Conservation (phyloP, 352 stramenopile genomes). For the Globisporangium megalacanthum region DNA sequence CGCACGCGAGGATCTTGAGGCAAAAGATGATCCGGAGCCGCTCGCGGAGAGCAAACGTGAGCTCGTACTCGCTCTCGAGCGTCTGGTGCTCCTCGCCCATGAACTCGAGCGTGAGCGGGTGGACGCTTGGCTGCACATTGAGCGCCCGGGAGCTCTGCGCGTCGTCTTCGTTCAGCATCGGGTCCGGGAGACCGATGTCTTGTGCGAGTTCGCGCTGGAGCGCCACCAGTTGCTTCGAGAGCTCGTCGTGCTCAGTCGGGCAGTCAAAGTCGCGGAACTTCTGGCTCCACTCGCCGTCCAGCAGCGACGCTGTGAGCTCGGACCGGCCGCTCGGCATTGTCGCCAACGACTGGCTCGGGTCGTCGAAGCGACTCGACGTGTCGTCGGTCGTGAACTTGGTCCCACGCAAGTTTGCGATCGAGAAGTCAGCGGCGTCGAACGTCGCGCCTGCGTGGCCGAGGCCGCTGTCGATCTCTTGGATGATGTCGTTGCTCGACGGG, state of each 20-base stretch:
- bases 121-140: constrained; percentile 60
- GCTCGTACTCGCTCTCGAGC: constrained; percentile 69
- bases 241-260: constrained; percentile 67
- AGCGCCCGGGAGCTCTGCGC: constrained; percentile 52
- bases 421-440: constrained; percentile 14
- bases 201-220: constrained; percentile 66
- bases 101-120: constrained; percentile 77
- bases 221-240: constrained; percentile 68
- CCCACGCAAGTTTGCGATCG: constrained; percentile 11
- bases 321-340: constrained; percentile 20
- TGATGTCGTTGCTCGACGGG: constrained; percentile 78
- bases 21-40: constrained; percentile 57
- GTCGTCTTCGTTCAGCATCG: constrained; percentile 61
- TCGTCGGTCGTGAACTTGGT: constrained; percentile 7
- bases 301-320: constrained; percentile 39
- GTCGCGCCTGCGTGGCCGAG: constrained; percentile 24
- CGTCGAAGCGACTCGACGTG: constrained; percentile 30
- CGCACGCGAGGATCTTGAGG: constrained; percentile 62
- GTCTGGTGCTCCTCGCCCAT: constrained; percentile 80
- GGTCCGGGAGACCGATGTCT: constrained; percentile 66
- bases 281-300: constrained; percentile 74
- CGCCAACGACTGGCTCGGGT: constrained; percentile 16
- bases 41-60: constrained; percentile 69
- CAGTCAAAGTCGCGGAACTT: constrained; percentile 80
- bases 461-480: constrained; percentile 77